A percentile compares a stretch with the other conserved stretches of the same genome.
Conservation (phyloP, 176 grass and related monocot species). For the Musa troglodytarum region DNA sequence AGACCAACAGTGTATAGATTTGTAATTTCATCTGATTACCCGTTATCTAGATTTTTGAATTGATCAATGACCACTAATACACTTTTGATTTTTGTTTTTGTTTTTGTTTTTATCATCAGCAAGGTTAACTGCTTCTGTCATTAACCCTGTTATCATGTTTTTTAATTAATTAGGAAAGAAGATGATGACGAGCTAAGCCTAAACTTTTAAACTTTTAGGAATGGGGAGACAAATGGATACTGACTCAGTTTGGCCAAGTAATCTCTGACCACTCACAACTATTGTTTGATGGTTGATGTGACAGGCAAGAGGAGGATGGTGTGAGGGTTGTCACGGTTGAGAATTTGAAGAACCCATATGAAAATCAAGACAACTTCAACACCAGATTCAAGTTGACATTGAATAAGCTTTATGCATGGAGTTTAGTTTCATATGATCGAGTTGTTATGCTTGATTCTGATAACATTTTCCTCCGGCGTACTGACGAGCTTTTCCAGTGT, state of each 20-base stretch:
- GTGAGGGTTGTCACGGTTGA: constrained; percentile 69
- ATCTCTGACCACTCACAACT: neutral
- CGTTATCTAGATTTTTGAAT: too few relatives aligned
- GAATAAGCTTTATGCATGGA: constrained; percentile 99
- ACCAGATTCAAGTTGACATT: constrained; percentile 81
- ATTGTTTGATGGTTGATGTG: neutral
- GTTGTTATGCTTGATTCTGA: constrained; percentile 94
- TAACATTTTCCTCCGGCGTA: constrained; percentile 87
- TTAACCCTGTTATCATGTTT: too few relatives aligned
- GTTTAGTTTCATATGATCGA: constrained; percentile 67
- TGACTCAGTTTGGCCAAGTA: neutral
- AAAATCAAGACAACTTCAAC: constrained; percentile 64
- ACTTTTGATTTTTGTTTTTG: too few relatives aligned
- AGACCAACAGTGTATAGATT: too few relatives aligned
- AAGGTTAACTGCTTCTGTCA: too few relatives aligned
- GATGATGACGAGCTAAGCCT: too few relatives aligned
- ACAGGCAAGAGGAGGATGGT: constrained; percentile 82
- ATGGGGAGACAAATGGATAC: neutral
- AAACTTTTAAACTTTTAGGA: too few relatives aligned
- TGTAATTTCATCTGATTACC: too few relatives aligned
- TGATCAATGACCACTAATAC: too few relatives aligned
- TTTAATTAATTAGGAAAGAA: too few relatives aligned
- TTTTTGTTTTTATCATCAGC: too few relatives aligned
- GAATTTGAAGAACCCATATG: constrained; percentile 96
- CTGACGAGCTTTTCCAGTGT: constrained; percentile 91